phyloP scores from a whole-genome alignment of 2,329 filamentous ascomycete genomes.

The Aspergillus sp. region DNA sequence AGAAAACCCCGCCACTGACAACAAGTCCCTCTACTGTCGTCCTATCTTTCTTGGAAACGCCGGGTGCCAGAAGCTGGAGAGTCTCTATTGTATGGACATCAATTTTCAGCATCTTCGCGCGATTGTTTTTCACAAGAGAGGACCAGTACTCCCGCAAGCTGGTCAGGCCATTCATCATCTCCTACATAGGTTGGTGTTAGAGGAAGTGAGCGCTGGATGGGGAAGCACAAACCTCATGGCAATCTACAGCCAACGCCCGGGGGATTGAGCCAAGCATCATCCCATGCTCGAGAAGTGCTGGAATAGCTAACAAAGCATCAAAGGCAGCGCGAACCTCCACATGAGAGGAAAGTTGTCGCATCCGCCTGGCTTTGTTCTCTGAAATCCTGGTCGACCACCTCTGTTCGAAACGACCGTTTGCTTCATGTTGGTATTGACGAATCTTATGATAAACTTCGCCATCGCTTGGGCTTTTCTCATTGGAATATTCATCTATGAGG shows the following conservation, averaged over 20 bases:
- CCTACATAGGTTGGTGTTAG: slow-evolving; percentile 14
- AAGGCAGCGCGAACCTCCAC: slow-evolving; percentile 20
- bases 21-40: slow-evolving; percentile 19
- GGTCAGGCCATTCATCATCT: slow-evolving; percentile 25
- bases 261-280: slow-evolving; percentile 23
- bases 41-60: slow-evolving; percentile 18
- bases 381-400: slow-evolving; percentile 13
- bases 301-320: slow-evolving; percentile 24
- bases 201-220: too few species aligned
- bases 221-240: slow-evolving; percentile 29
- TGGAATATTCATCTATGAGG: slow-evolving; percentile 14
- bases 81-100: slow-evolving; percentile 23
- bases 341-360: slow-evolving; percentile 9
- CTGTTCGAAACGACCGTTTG: slow-evolving; percentile 11
- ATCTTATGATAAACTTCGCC: slow-evolving; percentile 18
- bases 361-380: slow-evolving; percentile 9
- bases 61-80: slow-evolving; percentile 26
- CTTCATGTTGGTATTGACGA: slow-evolving; percentile 14
- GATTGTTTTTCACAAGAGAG: slow-evolving; percentile 20
- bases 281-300: slow-evolving; percentile 22
- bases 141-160: slow-evolving; percentile 27
- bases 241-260: slow-evolving; percentile 21
- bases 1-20: slow-evolving; percentile 13
- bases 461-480: slow-evolving; percentile 13
- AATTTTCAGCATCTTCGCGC: slow-evolving; percentile 19